Base-by-base conservation (phyloP, 2,329 filamentous ascomycete genomes). In the Anisogramma anomala region DNA sequence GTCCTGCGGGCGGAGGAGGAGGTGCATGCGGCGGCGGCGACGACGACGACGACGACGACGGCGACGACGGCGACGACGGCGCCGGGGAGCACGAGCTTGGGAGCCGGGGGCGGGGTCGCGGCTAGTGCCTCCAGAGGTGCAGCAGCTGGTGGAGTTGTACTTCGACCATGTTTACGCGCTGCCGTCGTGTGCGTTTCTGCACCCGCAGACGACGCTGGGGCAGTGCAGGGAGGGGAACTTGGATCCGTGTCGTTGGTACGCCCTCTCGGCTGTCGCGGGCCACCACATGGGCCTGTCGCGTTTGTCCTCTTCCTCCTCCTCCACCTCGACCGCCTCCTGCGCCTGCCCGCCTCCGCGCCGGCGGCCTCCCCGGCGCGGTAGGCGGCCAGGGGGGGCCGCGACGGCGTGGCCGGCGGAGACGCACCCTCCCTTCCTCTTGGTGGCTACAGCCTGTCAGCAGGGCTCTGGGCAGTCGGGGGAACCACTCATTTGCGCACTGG, bases 171-270 rank as follows among this genome's bases (percentile, higher is more conserved):
- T 47, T 14, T 45, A 47, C 7, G 31, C 45, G 9, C 26, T 48
- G 2, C 44, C 43, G 2, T 46, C 46, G 20, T 48, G 46, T 11
- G 43, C 42, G 13, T 48, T 48, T 15, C 30, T 48, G 6, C 43
- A 48, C 33, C 46, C 42, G 5, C 13, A 39, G 15, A 48, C 46
- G n/a, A 46, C 39, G 6, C 39, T 42, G n/a, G 27, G 40, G 7
- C 42, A 42, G 9, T 43, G 36, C 33, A 33, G 33, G 33, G 41
- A 48, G 14, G 36, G 43, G 22, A 35, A 31, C 13, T 17, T 48
- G 7, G 39, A 48, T 9, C 34, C 33, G 13, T 38, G 35, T 17
- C 36, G 46, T 3, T 30, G 28, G 6, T 43, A 43, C 22, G 46
- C 46, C 23, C 26, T 48, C 19, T 36, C 36, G 2, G 46, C 46